phyloP scores from a whole-genome alignment of 306 rosid genomes.

The Begonia loranthoides region DNA sequence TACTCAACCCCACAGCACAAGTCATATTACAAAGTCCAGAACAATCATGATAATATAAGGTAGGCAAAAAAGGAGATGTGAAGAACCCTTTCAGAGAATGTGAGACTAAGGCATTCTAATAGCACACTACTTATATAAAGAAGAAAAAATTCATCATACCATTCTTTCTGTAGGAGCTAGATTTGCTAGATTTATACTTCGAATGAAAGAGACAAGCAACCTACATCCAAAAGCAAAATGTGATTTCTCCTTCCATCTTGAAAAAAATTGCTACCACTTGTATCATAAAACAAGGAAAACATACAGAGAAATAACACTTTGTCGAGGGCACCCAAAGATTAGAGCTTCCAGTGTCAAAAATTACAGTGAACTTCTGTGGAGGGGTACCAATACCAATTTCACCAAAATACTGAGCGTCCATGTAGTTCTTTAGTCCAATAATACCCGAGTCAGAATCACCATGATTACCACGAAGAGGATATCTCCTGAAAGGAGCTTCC shows the following conservation, averaged over 20 bases:
- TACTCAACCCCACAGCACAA: no score
- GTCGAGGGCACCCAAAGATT: constrained; percentile 86
- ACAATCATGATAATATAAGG: not conserved
- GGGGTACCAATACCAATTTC: constrained; percentile 84
- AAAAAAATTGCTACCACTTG: constrained; percentile 13
- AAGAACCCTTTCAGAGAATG: not conserved
- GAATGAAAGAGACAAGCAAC: constrained; percentile 42
- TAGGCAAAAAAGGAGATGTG: not conserved
- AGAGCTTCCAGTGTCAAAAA: constrained; percentile 87
- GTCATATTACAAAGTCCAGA: no score
- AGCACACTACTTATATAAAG: not conserved
- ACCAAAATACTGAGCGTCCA: constrained; percentile 87
- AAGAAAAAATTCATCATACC: constrained; percentile 15
- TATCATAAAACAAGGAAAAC: constrained; percentile 13
- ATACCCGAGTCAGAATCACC: constrained; percentile 31
- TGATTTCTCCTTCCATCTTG: constrained; percentile 6
- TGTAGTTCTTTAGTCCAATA: constrained; percentile 63
- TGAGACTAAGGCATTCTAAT: not conserved
- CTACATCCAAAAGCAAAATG: constrained; percentile 11
- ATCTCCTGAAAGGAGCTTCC: constrained; percentile 15
- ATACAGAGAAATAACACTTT: constrained; percentile 65
- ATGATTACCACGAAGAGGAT: constrained; percentile 11
- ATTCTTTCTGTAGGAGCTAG: constrained; percentile 37
- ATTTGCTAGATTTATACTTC: constrained; percentile 34
- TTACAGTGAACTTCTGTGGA: constrained; percentile 62